phyloP scores from a whole-genome alignment of 148 eudicot genomes.

The Diospyros kaki region DNA sequence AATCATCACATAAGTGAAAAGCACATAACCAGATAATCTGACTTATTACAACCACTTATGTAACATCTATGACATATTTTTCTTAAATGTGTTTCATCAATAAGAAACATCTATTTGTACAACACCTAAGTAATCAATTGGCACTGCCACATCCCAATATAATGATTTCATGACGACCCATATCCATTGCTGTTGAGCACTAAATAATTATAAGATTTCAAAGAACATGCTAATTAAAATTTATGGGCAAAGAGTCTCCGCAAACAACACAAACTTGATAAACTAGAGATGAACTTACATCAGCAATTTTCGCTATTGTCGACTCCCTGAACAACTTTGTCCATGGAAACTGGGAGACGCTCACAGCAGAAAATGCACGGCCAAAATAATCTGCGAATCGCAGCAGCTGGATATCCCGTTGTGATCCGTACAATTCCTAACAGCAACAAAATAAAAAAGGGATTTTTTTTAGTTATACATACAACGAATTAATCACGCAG shows the following conservation, averaged over 20 bases:
- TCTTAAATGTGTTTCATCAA: neutral
- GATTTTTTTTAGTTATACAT: neutral
- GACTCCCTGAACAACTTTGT: conserved; percentile 60
- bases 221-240: neutral
- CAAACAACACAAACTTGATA: neutral
- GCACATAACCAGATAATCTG: neutral
- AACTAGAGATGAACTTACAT: conserved; percentile 33
- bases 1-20: neutral
- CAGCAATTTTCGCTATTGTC: conserved; percentile 49
- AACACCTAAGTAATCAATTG: no score
- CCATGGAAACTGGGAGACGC: conserved; percentile 75
- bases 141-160: no score
- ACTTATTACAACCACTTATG: no score
- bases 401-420: conserved; percentile 73
- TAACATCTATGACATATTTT: neutral
- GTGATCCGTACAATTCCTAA: conserved; percentile 53
- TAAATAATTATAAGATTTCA: neutral
- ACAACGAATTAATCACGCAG: conserved; percentile 6
- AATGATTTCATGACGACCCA: no score
- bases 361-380: conserved; percentile 59
- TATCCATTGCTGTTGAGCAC: no score
- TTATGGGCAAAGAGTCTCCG: neutral
- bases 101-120: neutral
- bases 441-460: conserved; percentile 5
- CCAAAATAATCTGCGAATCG: conserved; percentile 83